Conservation (phyloP, 225 moss, liverwort and hornwort species). For the Pseudoscleropodium purum region DNA sequence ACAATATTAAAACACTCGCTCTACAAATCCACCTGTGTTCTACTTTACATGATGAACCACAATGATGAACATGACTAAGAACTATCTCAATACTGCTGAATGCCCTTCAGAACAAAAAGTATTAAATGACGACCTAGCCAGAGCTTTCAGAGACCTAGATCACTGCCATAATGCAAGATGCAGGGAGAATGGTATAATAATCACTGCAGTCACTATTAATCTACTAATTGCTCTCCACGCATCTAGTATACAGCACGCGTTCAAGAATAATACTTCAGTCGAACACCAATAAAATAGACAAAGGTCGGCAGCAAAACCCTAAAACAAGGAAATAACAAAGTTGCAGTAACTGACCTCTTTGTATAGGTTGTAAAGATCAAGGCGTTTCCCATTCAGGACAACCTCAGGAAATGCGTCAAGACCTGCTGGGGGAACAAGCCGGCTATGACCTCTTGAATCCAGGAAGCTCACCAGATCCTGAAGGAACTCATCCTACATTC, state of each 20-base stretch:
- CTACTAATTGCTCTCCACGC: not conserved
- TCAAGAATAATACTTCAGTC: not conserved
- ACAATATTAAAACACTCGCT: not conserved
- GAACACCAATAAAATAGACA: not conserved
- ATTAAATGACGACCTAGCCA: not conserved
- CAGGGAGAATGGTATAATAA: not conserved
- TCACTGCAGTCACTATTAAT: not conserved
- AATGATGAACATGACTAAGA: not conserved
- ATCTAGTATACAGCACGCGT: not conserved
- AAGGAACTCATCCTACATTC: slow-evolving; percentile 72
- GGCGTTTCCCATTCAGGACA: slow-evolving; percentile 89
- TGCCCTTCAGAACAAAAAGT: not conserved
- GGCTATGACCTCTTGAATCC: slow-evolving; percentile 79
- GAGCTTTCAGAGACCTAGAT: not conserved
- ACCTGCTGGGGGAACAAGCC: slow-evolving; percentile 90
- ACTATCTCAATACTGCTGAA: not conserved
- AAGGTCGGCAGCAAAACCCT: not conserved
- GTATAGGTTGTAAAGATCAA: slow-evolving; percentile 91
- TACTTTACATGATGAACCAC: not conserved
- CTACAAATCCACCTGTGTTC: not conserved
- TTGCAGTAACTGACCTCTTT: slow-evolving; percentile 51
- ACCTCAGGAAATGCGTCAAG: slow-evolving; percentile 93
- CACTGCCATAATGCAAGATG: not conserved
- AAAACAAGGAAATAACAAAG: not conserved
- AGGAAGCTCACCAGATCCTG: slow-evolving; percentile 82